Conservation (phyloP, 345 rosid genomes). For the Eutrema heterophyllum region DNA sequence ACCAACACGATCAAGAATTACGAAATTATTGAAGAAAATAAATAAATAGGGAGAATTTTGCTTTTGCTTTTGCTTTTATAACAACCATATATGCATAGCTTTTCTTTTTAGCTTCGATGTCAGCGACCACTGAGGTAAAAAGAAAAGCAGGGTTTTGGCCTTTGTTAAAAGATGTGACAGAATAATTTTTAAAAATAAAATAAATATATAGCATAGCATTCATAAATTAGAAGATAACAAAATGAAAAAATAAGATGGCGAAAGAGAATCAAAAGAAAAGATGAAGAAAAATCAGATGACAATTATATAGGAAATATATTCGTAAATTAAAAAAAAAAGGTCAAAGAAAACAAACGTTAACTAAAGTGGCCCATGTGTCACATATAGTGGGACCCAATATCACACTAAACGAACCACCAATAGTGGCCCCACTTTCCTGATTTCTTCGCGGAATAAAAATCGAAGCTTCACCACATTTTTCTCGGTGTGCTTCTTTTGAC, state of each 20-base stretch:
- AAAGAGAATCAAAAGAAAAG: not conserved
- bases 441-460: constrained; percentile 10
- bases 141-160: constrained; percentile 32
- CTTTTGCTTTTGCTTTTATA: constrained; percentile 31
- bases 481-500: constrained; percentile 23
- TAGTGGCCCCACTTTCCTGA: constrained; percentile 3
- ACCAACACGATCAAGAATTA: not conserved
- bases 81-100: constrained; percentile 13
- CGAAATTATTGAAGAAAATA: not conserved
- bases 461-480: constrained; percentile 20
- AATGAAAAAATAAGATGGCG: not conserved
- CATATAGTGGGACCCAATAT: constrained; percentile 10
- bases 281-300: not conserved
- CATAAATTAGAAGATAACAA: not conserved
- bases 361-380: constrained; percentile 21
- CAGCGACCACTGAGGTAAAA: constrained; percentile 34
- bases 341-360: constrained; percentile 12
- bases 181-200: not conserved
- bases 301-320: not conserved
- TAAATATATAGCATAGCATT: not conserved
- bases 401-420: constrained; percentile 20
- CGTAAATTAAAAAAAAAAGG: constrained; percentile 5
- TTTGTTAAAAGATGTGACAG: constrained; percentile 38
- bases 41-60: not conserved
- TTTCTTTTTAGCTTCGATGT: constrained; percentile 30